Evolutionary conservation across 257 asterid genomes (phyloP).

Genomic region (Cruciata laevipes): DNA sequence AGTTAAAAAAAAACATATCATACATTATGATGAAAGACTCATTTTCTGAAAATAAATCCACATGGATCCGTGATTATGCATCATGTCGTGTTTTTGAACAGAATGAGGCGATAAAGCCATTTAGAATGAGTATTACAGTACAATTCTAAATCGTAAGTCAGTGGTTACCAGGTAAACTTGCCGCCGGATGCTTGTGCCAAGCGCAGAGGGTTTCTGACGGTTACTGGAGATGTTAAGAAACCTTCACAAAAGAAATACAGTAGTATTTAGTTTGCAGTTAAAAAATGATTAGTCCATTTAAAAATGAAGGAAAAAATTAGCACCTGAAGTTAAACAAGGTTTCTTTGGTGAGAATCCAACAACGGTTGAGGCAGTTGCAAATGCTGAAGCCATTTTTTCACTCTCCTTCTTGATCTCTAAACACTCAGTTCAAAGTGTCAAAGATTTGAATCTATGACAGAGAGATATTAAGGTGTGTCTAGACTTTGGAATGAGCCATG

Average conservation of each 20-base stretch:
- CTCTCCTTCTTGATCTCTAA: not conserved
- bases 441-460: not conserved
- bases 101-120: no score
- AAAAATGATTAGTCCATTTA: not conserved
- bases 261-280: not conserved
- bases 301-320: not conserved
- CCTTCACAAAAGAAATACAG: slow-evolving; percentile 26
- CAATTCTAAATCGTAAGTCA: not conserved
- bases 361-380: slow-evolving; percentile 61
- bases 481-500: slow-evolving; percentile 37
- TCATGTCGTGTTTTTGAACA: no score
- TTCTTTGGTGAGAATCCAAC: slow-evolving; percentile 43
- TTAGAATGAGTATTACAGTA: no score
- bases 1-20: no score
- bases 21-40: no score
- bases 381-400: slow-evolving; percentile 52
- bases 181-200: slow-evolving; percentile 65
- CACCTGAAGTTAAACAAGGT: slow-evolving; percentile 49
- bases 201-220: slow-evolving; percentile 64
- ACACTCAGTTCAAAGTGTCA: not conserved
- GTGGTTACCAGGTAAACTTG: slow-evolving; percentile 59
- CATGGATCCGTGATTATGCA: no score
- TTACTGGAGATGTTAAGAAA: slow-evolving; percentile 45
- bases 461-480: slow-evolving; percentile 30
- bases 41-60: no score